Conservation (phyloP, 257 asterid genomes). For the Nicotiana knightiana region DNA sequence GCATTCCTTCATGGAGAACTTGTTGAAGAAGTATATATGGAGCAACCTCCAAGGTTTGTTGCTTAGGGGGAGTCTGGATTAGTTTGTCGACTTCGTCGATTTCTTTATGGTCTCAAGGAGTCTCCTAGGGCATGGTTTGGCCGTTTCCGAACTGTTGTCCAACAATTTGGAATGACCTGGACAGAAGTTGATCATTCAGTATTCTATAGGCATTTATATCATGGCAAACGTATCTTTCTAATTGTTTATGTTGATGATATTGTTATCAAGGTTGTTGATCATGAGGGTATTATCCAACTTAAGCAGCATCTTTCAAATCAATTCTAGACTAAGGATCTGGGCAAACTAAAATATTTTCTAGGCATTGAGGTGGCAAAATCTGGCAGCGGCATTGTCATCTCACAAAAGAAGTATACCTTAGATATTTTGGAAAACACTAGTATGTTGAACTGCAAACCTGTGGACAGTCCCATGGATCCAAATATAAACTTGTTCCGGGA, state of each 20-base stretch:
- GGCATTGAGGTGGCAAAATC: background rate
- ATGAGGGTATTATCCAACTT: too few species aligned
- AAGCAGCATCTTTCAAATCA: background rate
- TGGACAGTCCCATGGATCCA: background rate
- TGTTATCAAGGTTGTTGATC: background rate
- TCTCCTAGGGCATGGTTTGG: background rate
- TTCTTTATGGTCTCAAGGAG: background rate
- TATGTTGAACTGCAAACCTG: background rate
- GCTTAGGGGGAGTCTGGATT: background rate
- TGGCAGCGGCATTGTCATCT: background rate
- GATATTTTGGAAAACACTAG: background rate
- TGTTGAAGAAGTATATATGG: too few species aligned
- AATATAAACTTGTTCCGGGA: background rate
- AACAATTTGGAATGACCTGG: background rate
- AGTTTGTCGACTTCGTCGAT: background rate
- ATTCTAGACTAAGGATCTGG: background rate
- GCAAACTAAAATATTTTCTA: background rate
- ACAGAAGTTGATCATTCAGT: background rate
- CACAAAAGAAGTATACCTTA: background rate
- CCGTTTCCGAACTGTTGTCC: background rate
- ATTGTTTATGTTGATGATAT: slow-evolving; percentile 5
- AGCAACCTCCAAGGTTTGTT: slow-evolving; percentile 5
- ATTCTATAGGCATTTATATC: background rate
- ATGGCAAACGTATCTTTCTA: too few species aligned
- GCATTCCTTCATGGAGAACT: too few species aligned